Conservation (phyloP, 2,329 filamentous ascomycete genomes). For the Phaeomoniella chlamydospora region DNA sequence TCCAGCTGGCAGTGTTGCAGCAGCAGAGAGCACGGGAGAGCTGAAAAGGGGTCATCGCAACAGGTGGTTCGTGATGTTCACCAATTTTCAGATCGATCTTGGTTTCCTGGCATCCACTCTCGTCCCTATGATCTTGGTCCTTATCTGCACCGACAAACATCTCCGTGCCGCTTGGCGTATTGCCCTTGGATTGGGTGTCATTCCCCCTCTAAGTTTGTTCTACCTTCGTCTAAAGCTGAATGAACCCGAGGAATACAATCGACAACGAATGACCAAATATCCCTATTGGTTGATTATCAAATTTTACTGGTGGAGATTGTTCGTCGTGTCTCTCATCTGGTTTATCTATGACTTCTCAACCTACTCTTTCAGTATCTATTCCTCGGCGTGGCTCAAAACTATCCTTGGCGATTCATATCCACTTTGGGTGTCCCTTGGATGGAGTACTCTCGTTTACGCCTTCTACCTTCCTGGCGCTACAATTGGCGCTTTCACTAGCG, state of each 20-base stretch:
- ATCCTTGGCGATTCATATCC: constrained; percentile 50
- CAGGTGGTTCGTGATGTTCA: constrained; percentile 82
- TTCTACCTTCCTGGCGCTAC: constrained; percentile 81
- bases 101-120: constrained; percentile 73
- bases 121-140: constrained; percentile 52
- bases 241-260: constrained; percentile 65
- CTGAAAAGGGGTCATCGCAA: constrained; percentile 71
- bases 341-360: constrained; percentile 77
- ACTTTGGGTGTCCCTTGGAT: constrained; percentile 69
- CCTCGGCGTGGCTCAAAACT: constrained; percentile 39
- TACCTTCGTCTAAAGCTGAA: constrained; percentile 57
- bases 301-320: constrained; percentile 63
- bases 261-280: constrained; percentile 52
- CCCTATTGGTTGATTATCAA: constrained; percentile 36
- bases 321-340: constrained; percentile 62
- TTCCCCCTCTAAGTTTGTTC: constrained; percentile 62
- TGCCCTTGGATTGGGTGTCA: constrained; percentile 60
- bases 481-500: constrained; percentile 60
- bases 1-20: constrained; percentile 56
- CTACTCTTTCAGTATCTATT: constrained; percentile 80
- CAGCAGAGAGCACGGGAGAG: constrained; percentile 71
- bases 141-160: constrained; percentile 47
- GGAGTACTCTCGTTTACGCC: constrained; percentile 76
- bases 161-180: constrained; percentile 68
- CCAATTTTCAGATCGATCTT: constrained; percentile 73